Conservation (phyloP, 805 yeast genomes). For the Saturnispora serradocipensis region DNA sequence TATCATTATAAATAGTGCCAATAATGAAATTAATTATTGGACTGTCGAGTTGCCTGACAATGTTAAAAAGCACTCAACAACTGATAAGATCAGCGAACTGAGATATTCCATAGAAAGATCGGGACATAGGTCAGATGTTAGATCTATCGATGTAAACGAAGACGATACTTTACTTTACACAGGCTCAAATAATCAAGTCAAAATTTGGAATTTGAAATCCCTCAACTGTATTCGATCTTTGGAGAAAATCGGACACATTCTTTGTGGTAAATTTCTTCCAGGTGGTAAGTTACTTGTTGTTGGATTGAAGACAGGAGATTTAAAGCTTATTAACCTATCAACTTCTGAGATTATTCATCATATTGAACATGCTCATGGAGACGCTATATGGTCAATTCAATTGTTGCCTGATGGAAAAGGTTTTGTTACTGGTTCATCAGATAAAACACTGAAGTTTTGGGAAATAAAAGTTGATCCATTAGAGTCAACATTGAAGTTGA, state of each 20-base stretch:
- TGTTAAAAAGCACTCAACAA: slow-evolving; percentile 38
- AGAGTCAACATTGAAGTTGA: slow-evolving; percentile 43
- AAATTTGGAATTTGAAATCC: slow-evolving; percentile 78
- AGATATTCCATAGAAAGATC: slow-evolving; percentile 55
- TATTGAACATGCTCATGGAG: slow-evolving; percentile 63
- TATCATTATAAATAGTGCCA: slow-evolving; percentile 54
- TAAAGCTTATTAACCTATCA: slow-evolving; percentile 81
- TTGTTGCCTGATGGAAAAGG: slow-evolving; percentile 77
- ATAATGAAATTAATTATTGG: slow-evolving; percentile 70
- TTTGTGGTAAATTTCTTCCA: slow-evolving; percentile 74
- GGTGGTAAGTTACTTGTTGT: slow-evolving; percentile 83
- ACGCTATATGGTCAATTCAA: slow-evolving; percentile 86
- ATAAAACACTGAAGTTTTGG: slow-evolving; percentile 87
- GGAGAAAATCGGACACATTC: slow-evolving; percentile 73
- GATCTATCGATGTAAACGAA: slow-evolving; percentile 73
- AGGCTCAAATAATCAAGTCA: slow-evolving; percentile 83
- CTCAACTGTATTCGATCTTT: slow-evolving; percentile 75
- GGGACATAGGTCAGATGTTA: slow-evolving; percentile 87
- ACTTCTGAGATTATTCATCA: slow-evolving; percentile 65
- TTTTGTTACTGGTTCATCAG: slow-evolving; percentile 89
- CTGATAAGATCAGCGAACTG: slow-evolving; percentile 34
- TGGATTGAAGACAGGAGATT: slow-evolving; percentile 80
- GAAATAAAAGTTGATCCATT: slow-evolving; percentile 63
- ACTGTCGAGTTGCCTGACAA: slow-evolving; percentile 48
- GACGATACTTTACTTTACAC: slow-evolving; percentile 78